Evolutionary conservation across 805 yeast species (phyloP).

Genomic region (Blastobotrys chiropterorum): DNA sequence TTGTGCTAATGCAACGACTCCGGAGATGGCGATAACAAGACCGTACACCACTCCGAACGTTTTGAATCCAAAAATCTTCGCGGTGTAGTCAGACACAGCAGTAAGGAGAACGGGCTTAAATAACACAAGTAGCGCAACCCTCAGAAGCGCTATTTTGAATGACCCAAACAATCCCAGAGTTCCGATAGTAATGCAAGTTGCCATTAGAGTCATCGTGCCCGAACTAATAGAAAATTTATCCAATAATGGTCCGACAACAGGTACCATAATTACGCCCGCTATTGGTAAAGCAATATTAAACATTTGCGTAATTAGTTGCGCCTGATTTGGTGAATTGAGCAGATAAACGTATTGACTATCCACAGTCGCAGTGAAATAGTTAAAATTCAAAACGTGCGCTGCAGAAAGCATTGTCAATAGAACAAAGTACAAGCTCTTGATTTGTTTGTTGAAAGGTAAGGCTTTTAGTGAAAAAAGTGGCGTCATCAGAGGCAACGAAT

Average conservation of each 20-base stretch:
- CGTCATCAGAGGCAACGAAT: slow-evolving; percentile 4
- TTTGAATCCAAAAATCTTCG: slow-evolving; percentile 87
- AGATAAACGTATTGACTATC: slow-evolving; percentile 75
- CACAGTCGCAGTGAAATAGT: slow-evolving; percentile 88
- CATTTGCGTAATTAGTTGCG: slow-evolving; percentile 56
- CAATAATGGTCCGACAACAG: slow-evolving; percentile 73
- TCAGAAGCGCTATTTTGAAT: slow-evolving; percentile 50
- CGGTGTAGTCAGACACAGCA: slow-evolving; percentile 83
- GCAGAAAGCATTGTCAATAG: slow-evolving; percentile 75
- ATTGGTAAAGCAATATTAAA: slow-evolving; percentile 83
- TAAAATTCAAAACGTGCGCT: slow-evolving; percentile 84
- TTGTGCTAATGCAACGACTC: slow-evolving; percentile 70
- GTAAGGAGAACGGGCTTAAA: slow-evolving; percentile 92
- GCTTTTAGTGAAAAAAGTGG: slow-evolving; percentile 52
- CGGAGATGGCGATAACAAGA: slow-evolving; percentile 72
- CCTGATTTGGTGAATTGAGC: slow-evolving; percentile 45
- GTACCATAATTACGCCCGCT: slow-evolving; percentile 83
- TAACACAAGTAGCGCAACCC: slow-evolving; percentile 65
- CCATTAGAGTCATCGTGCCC: slow-evolving; percentile 47
- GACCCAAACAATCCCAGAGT: slow-evolving; percentile 56
- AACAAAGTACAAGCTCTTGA: slow-evolving; percentile 63
- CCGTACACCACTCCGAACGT: slow-evolving; percentile 94
- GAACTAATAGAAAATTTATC: slow-evolving; percentile 65
- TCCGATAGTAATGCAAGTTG: slow-evolving; percentile 59
- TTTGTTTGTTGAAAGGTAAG: slow-evolving; percentile 39